Conservation (phyloP, 306 rosid genomes). For the Prunus salicina region DNA sequence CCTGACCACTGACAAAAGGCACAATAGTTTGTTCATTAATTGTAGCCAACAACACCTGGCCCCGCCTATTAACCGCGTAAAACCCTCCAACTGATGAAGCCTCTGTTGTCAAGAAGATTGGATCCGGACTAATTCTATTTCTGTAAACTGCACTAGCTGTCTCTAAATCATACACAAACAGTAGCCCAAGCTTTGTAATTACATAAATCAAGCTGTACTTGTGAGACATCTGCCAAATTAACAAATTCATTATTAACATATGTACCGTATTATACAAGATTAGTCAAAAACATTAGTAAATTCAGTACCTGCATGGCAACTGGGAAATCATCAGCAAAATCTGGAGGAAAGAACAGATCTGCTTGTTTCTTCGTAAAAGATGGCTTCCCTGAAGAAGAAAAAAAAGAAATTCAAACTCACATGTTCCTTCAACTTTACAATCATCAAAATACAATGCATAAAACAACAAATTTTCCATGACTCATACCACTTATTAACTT, state of each 20-base stretch:
- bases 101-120: constrained; percentile 95
- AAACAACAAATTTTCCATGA: not conserved
- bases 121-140: constrained; percentile 98
- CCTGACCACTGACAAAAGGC: constrained; percentile 95
- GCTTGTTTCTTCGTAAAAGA: constrained; percentile 97
- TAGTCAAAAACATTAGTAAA: constrained; percentile 23
- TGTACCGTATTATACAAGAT: constrained; percentile 3
- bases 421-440: not conserved
- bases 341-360: constrained; percentile 98
- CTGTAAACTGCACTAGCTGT: constrained; percentile 97
- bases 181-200: constrained; percentile 98
- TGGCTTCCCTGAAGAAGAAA: constrained; percentile 72
- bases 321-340: constrained; percentile 97
- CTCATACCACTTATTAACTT: not conserved
- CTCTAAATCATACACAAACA: constrained; percentile 97
- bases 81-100: constrained; percentile 91
- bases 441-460: not conserved
- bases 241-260: constrained; percentile 14
- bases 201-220: constrained; percentile 91
- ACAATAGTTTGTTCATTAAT: constrained; percentile 95
- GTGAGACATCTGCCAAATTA: constrained; percentile 80
- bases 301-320: constrained; percentile 92
- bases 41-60: constrained; percentile 97
- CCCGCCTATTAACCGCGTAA: constrained; percentile 92
- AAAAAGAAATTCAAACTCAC: constrained; percentile 2